Conservation (phyloP, 129 eudicot species). For the Silybum marianum region DNA sequence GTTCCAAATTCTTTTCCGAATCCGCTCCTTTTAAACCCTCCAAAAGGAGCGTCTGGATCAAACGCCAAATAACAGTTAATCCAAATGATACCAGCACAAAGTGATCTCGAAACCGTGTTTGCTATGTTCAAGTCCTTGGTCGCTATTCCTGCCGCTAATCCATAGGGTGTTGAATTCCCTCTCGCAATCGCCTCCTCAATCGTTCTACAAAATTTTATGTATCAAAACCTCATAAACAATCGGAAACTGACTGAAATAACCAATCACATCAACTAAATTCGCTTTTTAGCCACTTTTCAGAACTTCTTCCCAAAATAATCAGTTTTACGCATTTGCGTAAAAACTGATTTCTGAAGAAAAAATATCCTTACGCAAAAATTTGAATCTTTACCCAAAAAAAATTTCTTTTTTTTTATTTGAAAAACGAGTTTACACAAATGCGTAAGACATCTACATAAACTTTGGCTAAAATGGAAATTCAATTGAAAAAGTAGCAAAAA, state of each 20-base stretch:
- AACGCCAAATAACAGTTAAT: conserved; percentile 78
- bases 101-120: conserved; percentile 82
- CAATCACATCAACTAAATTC: conserved; percentile 38
- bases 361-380: too few relatives aligned
- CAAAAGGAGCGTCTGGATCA: conserved; percentile 59
- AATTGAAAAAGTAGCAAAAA: too few relatives aligned
- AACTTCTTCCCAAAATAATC: too few relatives aligned
- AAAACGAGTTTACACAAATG: too few relatives aligned
- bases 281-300: conserved; percentile 35
- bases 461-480: too few relatives aligned
- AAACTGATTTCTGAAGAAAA: too few relatives aligned
- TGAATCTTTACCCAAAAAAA: too few relatives aligned
- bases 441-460: too few relatives aligned
- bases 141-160: conserved; percentile 84
- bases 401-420: too few relatives aligned
- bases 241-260: too few relatives aligned
- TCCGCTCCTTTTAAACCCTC: conserved; percentile 89
- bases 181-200: conserved; percentile 80
- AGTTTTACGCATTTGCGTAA: too few relatives aligned
- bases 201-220: conserved; percentile 43
- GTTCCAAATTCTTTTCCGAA: conserved; percentile 73
- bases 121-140: conserved; percentile 79
- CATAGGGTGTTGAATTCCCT: conserved; percentile 73
- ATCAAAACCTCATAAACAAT: conserved; percentile 31
- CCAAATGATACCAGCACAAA: conserved; percentile 86